phyloP scores from a whole-genome alignment of 306 rosid species.

The Quercus bicolor region DNA sequence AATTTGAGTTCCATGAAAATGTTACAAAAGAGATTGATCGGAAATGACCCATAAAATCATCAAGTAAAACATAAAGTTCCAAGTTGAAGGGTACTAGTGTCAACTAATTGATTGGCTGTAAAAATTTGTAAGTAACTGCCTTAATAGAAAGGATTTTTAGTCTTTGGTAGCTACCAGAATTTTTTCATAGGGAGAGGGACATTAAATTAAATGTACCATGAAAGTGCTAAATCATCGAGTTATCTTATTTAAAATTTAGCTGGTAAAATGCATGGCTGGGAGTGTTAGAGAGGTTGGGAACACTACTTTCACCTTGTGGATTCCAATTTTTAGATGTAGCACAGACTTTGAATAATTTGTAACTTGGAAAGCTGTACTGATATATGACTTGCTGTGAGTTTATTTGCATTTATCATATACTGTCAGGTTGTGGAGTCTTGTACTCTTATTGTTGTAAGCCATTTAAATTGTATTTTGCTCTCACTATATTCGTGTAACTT shows the following conservation, averaged over 20 bases:
- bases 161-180: no score
- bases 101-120: neutral
- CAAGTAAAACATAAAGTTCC: neutral
- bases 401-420: neutral
- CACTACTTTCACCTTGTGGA: neutral
- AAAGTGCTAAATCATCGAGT: neutral
- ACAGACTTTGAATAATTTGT: neutral
- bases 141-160: neutral
- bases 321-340: neutral
- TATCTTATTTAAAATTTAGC: neutral
- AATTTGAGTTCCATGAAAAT: neutral
- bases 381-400: neutral
- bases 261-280: neutral
- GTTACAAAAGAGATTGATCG: neutral
- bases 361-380: neutral
- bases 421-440: neutral
- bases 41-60: neutral
- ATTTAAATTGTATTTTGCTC: neutral
- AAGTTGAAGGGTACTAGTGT: neutral
- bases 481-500: neutral
- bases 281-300: neutral
- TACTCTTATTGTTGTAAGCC: neutral
- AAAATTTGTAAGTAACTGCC: neutral
- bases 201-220: neutral
- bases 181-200: no score